A percentile compares a stretch with the other conserved stretches of the same genome.
Evolutionary conservation across 2,329 filamentous ascomycete genomes (phyloP).

Genomic region (Cryphonectria carpinicola): DNA sequence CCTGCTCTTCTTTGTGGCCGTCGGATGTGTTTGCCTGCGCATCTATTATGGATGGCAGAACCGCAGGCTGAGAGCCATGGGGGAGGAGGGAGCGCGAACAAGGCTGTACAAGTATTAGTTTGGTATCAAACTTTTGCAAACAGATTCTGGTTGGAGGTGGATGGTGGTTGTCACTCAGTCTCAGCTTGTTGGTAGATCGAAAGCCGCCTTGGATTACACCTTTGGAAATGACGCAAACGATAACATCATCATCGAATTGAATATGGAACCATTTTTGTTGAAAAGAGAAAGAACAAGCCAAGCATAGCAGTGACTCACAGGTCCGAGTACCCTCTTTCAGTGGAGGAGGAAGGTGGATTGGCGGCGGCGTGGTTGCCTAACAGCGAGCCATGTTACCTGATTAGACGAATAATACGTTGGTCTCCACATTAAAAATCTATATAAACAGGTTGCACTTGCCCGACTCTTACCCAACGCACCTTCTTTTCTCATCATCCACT

Average conservation of each 20-base stretch:
- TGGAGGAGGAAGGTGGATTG: not conserved
- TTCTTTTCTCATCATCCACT: not conserved
- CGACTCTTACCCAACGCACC: not conserved
- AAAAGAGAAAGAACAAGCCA: not conserved
- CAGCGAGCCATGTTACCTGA: not conserved
- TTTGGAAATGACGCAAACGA: no score
- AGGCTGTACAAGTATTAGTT: conserved; percentile 45
- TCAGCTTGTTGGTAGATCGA: not conserved
- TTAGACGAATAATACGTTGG: not conserved
- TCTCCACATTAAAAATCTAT: not conserved
- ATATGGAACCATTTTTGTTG: not conserved
- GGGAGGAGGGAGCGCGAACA: conserved; percentile 38
- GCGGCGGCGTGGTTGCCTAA: not conserved
- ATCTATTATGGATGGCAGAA: conserved; percentile 59
- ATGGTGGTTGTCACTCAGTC: no score
- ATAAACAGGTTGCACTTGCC: not conserved
- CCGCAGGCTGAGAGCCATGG: conserved; percentile 39
- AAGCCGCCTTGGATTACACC: not conserved
- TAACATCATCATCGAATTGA: no score
- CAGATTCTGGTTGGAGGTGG: not conserved
- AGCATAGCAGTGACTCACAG: not conserved
- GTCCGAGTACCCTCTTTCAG: no score
- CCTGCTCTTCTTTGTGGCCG: conserved; percentile 61
- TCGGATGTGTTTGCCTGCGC: conserved; percentile 57
- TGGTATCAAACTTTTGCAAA: conserved; percentile 27